Percentiles rank a stretch among this genome's conserved stretches.
Evolutionary conservation across 441 rosid species (phyloP).

Genomic region (Pelargonium cotyledonis): DNA sequence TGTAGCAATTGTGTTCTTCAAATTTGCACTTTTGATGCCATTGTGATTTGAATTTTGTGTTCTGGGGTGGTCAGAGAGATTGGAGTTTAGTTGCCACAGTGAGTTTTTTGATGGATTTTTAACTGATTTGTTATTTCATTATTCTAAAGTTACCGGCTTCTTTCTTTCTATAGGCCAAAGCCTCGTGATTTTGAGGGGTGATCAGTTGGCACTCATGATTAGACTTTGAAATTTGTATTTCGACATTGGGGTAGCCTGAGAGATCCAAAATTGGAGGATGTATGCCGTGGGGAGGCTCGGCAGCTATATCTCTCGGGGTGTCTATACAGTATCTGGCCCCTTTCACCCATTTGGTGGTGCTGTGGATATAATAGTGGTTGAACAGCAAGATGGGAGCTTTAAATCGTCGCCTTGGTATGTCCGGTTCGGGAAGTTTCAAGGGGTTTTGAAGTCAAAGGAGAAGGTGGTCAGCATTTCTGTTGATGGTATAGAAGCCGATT

Average conservation of each 20-base stretch:
- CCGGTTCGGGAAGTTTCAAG: constrained; percentile 92
- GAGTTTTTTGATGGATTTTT: neutral
- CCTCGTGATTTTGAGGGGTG: constrained; percentile 23
- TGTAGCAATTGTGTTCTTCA: constrained; percentile 17
- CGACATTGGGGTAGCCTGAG: constrained; percentile 19
- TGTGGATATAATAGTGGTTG: constrained; percentile 87
- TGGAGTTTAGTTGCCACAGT: neutral
- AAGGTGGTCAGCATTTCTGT: constrained; percentile 57
- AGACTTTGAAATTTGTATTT: constrained; percentile 20
- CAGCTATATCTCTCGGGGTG: constrained; percentile 75
- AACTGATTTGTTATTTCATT: neutral
- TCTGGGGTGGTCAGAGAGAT: neutral
- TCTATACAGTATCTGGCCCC: constrained; percentile 78
- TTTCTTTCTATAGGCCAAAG: constrained; percentile 4
- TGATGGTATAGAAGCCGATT: constrained; percentile 62
- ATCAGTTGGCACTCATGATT: constrained; percentile 19
- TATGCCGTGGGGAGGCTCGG: constrained; percentile 82
- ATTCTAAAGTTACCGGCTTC: neutral
- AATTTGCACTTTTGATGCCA: neutral
- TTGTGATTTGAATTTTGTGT: neutral
- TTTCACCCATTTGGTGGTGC: constrained; percentile 99
- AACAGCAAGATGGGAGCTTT: constrained; percentile 86
- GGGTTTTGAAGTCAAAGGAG: constrained; percentile 71
- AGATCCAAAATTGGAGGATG: constrained; percentile 36
- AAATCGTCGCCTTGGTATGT: constrained; percentile 98